phyloP scores from a whole-genome alignment of 805 yeast species.

The Saturnispora kantuleensis region DNA sequence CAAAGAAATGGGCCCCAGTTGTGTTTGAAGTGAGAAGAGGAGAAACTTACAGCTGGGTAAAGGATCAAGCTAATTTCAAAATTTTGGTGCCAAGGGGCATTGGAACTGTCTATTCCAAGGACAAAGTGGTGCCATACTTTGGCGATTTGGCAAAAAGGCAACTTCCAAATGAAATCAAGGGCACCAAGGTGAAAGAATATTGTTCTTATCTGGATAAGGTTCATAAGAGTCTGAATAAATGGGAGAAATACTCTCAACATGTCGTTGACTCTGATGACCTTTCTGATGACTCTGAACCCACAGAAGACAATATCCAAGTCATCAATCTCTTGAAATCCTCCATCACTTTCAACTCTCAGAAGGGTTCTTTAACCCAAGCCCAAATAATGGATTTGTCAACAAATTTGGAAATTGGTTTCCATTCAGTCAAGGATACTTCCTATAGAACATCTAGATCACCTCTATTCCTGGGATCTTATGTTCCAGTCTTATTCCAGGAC shows the following conservation, averaged over 20 bases:
- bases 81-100: slow-evolving; percentile 83
- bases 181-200: slow-evolving; percentile 36
- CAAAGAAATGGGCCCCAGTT: slow-evolving; percentile 87
- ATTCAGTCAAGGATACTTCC: slow-evolving; percentile 33
- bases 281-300: too few species aligned
- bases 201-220: slow-evolving; percentile 60
- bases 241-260: slow-evolving; percentile 60
- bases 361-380: slow-evolving; percentile 37
- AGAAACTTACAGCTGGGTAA: slow-evolving; percentile 14
- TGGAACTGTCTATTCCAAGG: slow-evolving; percentile 66
- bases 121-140: slow-evolving; percentile 77
- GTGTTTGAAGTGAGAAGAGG: slow-evolving; percentile 75
- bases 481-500: slow-evolving; percentile 58
- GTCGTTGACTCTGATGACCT: slow-evolving; percentile 24
- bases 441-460: slow-evolving; percentile 45
- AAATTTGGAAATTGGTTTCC: slow-evolving; percentile 48
- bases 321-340: slow-evolving; percentile 24
- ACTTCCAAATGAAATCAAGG: not conserved
- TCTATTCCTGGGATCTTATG: slow-evolving; percentile 48
- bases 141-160: slow-evolving; percentile 57
- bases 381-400: slow-evolving; percentile 57
- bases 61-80: slow-evolving; percentile 35
- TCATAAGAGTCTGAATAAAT: slow-evolving; percentile 63
- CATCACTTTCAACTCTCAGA: slow-evolving; percentile 33
- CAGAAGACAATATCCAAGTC: not conserved